Conservation (phyloP, 345 rosid genomes). For the Laguncularia racemosa region DNA sequence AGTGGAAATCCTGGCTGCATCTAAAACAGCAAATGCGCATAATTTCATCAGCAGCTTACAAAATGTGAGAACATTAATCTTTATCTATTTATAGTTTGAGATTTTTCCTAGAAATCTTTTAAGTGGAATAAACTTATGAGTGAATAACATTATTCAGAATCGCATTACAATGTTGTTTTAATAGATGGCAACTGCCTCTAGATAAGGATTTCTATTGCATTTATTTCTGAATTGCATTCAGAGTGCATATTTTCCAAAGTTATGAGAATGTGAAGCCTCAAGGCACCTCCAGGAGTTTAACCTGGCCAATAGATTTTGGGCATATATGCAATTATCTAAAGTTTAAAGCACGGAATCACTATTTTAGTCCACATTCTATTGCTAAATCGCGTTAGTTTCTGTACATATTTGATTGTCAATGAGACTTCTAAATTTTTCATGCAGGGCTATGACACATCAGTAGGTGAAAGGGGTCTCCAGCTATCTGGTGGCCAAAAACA, state of each 20-base stretch:
- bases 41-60: slow-evolving; percentile 40
- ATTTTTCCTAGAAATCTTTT: neutral
- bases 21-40: slow-evolving; percentile 52
- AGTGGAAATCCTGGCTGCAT: slow-evolving; percentile 42
- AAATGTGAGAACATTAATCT: slow-evolving; percentile 13
- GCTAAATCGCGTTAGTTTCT: no score
- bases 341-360: no score
- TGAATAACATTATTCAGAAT: no score
- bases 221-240: neutral
- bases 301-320: no score
- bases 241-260: no score
- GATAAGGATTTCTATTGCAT: slow-evolving; percentile 19
- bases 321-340: no score
- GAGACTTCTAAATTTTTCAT: neutral
- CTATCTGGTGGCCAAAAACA: slow-evolving; percentile 48
- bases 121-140: no score
- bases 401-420: no score
- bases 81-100: neutral
- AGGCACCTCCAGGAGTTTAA: no score
- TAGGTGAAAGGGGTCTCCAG: slow-evolving; percentile 48
- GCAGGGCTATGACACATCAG: slow-evolving; percentile 38
- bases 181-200: slow-evolving; percentile 19
- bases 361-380: no score
- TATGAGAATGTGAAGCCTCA: no score
- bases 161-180: neutral